These are phyloP conservation scores for Aspergillus indologenus DNA, from an alignment of 495 filamentous ascomycete genomes.

Conservation along the genomic window DNA sequence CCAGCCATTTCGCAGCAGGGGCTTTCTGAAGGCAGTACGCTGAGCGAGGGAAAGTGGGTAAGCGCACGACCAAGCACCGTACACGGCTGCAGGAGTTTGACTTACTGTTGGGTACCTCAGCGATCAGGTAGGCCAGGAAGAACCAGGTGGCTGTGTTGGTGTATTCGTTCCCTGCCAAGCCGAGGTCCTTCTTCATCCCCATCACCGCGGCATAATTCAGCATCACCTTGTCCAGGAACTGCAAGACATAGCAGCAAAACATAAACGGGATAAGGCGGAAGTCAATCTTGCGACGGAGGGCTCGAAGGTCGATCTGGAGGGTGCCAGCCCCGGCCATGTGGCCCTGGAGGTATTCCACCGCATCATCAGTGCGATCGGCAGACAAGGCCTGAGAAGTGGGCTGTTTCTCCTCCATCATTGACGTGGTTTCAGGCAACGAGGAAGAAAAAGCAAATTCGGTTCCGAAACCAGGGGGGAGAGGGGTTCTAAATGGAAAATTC, in stretches of 20 bases:
- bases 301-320: not conserved
- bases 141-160: constrained; percentile 52
- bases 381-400: not conserved
- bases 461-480: not conserved
- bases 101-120: constrained; percentile 56
- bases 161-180: constrained; percentile 51
- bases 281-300: constrained; percentile 43
- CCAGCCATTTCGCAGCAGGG: constrained; percentile 53
- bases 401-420: constrained; percentile 1
- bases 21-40: constrained; percentile 39
- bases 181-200: constrained; percentile 48
- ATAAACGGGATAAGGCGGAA: constrained; percentile 51
- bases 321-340: not conserved
- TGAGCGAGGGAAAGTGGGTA: constrained; percentile 9
- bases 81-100: too few species aligned
- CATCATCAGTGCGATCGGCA: not conserved
- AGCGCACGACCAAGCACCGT: too few species aligned
- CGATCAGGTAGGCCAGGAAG: constrained; percentile 53
- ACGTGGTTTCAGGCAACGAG: not conserved
- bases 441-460: not conserved
- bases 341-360: constrained; percentile 1
- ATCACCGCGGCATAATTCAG: constrained; percentile 62
- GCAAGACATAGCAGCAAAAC: constrained; percentile 61
- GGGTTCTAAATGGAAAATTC: not conserved
- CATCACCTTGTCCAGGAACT: constrained; percentile 66